Evolutionary conservation across 441 rosid species (phyloP).

Genomic region (Bruguiera hainesii): DNA sequence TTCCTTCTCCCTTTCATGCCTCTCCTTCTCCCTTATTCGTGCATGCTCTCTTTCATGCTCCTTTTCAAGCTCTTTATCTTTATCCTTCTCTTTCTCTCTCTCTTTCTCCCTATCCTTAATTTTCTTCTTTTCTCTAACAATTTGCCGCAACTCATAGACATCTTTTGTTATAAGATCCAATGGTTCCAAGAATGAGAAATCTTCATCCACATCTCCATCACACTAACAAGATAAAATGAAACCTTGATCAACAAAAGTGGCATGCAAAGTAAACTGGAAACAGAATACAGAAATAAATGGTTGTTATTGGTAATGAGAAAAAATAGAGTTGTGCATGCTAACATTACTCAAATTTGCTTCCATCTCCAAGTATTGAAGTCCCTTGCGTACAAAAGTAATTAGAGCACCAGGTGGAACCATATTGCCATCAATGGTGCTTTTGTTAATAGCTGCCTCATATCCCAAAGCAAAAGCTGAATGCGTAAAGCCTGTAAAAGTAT

Average conservation of each 20-base stretch:
- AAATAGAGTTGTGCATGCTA: conserved; percentile 33
- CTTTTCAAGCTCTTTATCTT: conserved; percentile 36
- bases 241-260: conserved; percentile 28
- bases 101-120: conserved; percentile 33
- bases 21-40: conserved; percentile 6
- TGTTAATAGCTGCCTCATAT: conserved; percentile 91
- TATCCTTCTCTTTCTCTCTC: conserved; percentile 33
- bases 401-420: conserved; percentile 97
- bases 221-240: conserved; percentile 52
- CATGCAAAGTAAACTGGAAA: conserved; percentile 7
- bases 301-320: conserved; percentile 2
- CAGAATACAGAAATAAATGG: background rate
- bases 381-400: conserved; percentile 84
- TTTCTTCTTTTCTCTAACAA: conserved; percentile 77
- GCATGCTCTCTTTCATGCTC: conserved; percentile 22
- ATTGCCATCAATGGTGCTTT: conserved; percentile 86
- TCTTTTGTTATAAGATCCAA: conserved; percentile 94
- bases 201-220: conserved; percentile 84
- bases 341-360: conserved; percentile 93
- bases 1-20: too few relatives aligned
- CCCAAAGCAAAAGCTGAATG: conserved; percentile 94
- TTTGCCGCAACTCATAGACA: conserved; percentile 68
- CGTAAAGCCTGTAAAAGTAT: conserved; percentile 59
- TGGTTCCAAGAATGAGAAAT: conserved; percentile 95
- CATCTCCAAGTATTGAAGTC: conserved; percentile 97